Conservation (phyloP, 306 rosid species). For the Ormosia semicastrata region DNA sequence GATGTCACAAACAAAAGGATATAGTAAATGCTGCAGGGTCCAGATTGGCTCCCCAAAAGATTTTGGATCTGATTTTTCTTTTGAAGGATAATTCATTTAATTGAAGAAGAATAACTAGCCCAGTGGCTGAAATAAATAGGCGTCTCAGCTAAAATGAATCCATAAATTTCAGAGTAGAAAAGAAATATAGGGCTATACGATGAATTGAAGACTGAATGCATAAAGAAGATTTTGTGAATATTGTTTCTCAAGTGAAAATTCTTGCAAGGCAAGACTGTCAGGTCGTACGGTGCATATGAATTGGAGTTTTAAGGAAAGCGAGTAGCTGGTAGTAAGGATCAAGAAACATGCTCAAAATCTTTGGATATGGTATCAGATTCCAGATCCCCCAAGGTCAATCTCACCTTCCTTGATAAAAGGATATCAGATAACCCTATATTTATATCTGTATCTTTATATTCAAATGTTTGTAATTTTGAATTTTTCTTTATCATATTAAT, state of each 20-base stretch:
- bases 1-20: conserved; percentile 14
- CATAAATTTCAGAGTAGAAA: not conserved
- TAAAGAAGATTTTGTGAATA: not conserved
- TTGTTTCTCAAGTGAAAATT: not conserved
- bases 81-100: not conserved
- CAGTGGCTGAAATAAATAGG: not conserved
- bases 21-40: not conserved
- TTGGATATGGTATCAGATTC: not conserved
- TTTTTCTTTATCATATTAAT: not conserved
- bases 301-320: not conserved
- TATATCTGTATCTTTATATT: not conserved
- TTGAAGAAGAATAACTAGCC: conserved; percentile 6
- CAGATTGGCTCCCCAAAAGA: not conserved
- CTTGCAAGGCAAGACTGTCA: not conserved
- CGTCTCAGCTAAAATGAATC: not conserved
- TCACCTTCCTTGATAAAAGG: not conserved
- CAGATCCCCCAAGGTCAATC: not conserved
- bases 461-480: not conserved
- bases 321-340: not conserved
- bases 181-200: not conserved
- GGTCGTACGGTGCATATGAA: not conserved
- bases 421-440: not conserved
- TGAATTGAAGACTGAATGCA: conserved; percentile 16
- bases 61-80: conserved; percentile 7
- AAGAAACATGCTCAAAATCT: not conserved